phyloP scores from a whole-genome alignment of 208 protist species.

The Acanthamoeba culbertsoni region DNA sequence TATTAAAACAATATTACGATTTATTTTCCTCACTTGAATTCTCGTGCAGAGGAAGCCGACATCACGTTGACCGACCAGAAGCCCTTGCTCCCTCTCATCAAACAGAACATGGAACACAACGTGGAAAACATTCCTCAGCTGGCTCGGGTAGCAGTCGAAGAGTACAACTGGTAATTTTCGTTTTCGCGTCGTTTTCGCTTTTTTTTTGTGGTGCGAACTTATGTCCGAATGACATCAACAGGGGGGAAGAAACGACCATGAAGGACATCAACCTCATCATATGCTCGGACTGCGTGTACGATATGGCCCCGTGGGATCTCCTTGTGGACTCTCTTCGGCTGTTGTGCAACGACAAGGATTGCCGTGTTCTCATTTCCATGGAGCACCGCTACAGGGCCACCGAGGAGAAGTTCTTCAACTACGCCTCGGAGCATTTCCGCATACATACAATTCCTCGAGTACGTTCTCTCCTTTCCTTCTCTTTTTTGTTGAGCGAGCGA shows the following conservation, averaged over 20 bases:
- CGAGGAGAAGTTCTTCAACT: constrained; percentile 29
- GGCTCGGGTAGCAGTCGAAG: neutral
- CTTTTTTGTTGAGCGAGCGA: neutral
- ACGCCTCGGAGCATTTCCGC: neutral
- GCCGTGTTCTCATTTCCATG: neutral
- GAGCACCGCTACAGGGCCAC: constrained; percentile 43
- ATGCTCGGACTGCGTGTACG: constrained; percentile 35
- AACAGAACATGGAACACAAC: constrained; percentile 41
- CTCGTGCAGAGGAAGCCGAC: neutral
- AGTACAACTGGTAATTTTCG: constrained; percentile 52
- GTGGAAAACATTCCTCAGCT: neutral
- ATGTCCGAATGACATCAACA: too few species aligned
- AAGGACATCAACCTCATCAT: constrained; percentile 39
- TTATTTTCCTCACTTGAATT: neutral
- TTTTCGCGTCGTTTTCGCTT: too few species aligned
- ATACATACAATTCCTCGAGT: neutral
- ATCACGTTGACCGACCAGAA: constrained; percentile 28
- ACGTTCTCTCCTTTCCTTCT: neutral
- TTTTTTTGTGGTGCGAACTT: too few species aligned
- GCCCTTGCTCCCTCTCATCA: constrained; percentile 27
- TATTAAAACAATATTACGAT: neutral
- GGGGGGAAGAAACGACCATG: constrained; percentile 1
- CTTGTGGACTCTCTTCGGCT: neutral
- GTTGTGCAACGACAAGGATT: neutral
- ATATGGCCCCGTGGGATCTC: constrained; percentile 46